Base-by-base conservation (phyloP, 192 early-diverging fungal species). In the Powellomyces hirtus region DNA sequence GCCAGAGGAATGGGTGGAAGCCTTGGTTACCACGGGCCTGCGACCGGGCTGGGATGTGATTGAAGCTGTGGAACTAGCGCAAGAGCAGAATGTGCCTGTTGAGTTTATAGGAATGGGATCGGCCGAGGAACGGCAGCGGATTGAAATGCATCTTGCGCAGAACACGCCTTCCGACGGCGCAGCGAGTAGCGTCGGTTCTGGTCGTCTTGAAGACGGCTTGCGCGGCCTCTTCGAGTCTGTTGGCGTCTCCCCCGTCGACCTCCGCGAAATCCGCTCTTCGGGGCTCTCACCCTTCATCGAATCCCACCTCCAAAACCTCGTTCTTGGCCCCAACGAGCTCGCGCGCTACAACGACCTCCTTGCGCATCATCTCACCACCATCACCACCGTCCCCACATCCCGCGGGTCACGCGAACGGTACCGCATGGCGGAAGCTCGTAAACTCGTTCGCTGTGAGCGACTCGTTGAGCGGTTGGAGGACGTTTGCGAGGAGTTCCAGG, bases 31-130 rank as follows among this genome's bases (percentile, higher is more conserved):
- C 26, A 72, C 70, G 5, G 70, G 70, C 4, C 27, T 72, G 31
- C n/a, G 49, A n/a, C 70, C 70, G 14, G 52, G 35, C 10, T 64
- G 62, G 70, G 70, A 72, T 31, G 37, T 42, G 31, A 38, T 64
- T n/a, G 55, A 58, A 14, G 61, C 61, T 37, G 35, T 72, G 4
- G 62, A 72, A 29, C 35, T 38, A 6, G 51, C 57, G 11, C 42
- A 44, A 20, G 57, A 38, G 6, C 18, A 49, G 58, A 1, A 27
- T 1, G 29, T 69, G 27, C 67, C 67, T 30, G 70, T 72, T 1
- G 70, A 64, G 62, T 72, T 52, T 22, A 65, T 72, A 22, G 62
- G 62, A n/a, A 57, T 72, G 36, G 61, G 62, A 14, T 8, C 27
- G 8, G 62, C 61, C 5, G 70, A 72, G 62, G 70, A 72, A 35